Conservation (phyloP, 768 basidiomycete species). For the Mycena haematopus region DNA sequence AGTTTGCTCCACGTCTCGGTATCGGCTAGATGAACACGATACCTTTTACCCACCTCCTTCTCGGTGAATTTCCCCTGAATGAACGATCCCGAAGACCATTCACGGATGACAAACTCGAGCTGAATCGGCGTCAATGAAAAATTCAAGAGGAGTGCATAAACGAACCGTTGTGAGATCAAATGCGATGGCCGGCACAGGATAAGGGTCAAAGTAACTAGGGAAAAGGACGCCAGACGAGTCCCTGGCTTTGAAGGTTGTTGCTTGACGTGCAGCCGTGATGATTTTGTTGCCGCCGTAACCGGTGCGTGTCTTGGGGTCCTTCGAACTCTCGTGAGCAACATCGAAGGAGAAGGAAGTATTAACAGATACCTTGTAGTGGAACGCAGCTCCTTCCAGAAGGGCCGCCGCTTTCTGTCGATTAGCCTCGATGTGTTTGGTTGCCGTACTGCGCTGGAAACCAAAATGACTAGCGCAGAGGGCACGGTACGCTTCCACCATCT, state of each 20-base stretch:
- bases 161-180: constrained; percentile 6
- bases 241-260: background rate
- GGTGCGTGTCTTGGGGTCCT: background rate
- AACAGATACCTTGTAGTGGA: constrained; percentile 25
- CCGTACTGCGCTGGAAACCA: constrained; percentile 5
- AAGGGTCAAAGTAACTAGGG: constrained; percentile 2
- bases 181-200: background rate
- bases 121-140: background rate
- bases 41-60: background rate
- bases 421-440: background rate
- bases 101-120: background rate
- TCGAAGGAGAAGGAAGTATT: background rate
- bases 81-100: constrained; percentile 11
- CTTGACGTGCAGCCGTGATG: background rate
- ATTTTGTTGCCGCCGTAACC: too few species aligned
- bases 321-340: background rate
- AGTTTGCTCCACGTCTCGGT: constrained; percentile 6
- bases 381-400: background rate
- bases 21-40: constrained; percentile 3
- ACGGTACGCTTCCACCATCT: background rate
- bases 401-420: constrained; percentile 1
- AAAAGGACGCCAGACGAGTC: background rate
- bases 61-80: constrained; percentile 4
- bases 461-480: background rate
- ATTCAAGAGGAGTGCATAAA: background rate